A percentile compares a stretch with the other conserved stretches of the same genome.
Evolutionary conservation across 805 yeast genomes (phyloP).

Genomic region (Candida sakaeoensis): DNA sequence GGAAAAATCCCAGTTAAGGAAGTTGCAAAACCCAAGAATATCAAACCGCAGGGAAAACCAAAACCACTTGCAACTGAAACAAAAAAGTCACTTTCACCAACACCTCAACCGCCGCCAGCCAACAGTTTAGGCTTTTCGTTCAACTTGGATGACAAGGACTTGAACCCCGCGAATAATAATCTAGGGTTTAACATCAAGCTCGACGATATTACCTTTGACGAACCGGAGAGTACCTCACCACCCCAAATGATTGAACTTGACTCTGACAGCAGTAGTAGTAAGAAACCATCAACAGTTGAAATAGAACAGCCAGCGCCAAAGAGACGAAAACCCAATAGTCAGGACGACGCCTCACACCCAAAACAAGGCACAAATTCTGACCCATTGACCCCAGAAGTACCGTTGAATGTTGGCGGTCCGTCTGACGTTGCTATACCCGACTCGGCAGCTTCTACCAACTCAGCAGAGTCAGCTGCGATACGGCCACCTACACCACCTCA

Average conservation of each 20-base stretch:
- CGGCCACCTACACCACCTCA: conserved; percentile 10
- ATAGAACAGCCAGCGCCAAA: not conserved
- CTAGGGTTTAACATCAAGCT: not conserved
- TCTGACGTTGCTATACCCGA: not conserved
- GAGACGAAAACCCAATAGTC: too few relatives aligned
- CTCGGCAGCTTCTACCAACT: not conserved
- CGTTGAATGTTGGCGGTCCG: too few relatives aligned
- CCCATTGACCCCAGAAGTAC: too few relatives aligned
- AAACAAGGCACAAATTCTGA: too few relatives aligned
- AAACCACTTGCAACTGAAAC: not conserved
- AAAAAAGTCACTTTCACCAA: not conserved
- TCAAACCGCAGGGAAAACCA: not conserved
- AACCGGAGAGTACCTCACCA: not conserved
- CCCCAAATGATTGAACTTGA: not conserved
- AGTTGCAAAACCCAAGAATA: not conserved
- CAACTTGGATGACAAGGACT: not conserved
- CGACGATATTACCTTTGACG: not conserved
- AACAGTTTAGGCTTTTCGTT: conserved; percentile 2
- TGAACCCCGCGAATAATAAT: not conserved
- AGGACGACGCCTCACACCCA: too few relatives aligned
- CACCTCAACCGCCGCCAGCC: too few relatives aligned
- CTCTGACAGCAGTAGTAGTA: too few relatives aligned
- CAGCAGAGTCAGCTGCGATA: not conserved
- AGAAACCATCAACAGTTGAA: too few relatives aligned
- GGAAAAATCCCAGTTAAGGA: conserved; percentile 17